Evolutionary conservation across 2,329 filamentous ascomycete species (phyloP).

Genomic region (Pseudogymnoascus sp.): DNA sequence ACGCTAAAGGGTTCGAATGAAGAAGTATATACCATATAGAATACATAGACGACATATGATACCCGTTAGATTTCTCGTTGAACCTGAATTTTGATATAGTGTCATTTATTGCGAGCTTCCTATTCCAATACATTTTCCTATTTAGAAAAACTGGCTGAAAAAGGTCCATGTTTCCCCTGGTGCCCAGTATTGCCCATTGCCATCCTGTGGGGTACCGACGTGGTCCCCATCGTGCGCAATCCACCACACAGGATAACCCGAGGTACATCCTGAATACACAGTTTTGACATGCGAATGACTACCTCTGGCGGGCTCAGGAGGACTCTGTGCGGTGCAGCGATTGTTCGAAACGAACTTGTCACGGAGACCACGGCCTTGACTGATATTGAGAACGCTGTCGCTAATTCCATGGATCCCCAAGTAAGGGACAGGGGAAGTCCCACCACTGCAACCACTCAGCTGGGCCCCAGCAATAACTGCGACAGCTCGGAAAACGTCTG

Average conservation of each 20-base stretch:
- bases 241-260: constrained; percentile 30
- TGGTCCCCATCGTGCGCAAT: constrained; percentile 29
- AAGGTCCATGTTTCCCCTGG: constrained; percentile 29
- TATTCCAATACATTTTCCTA: neutral
- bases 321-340: constrained; percentile 24
- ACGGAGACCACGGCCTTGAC: constrained; percentile 28
- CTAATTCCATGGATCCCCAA: constrained; percentile 31
- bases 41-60: constrained; percentile 5
- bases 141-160: constrained; percentile 18
- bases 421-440: constrained; percentile 29
- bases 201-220: constrained; percentile 22
- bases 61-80: neutral
- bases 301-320: constrained; percentile 17
- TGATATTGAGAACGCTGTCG: constrained; percentile 31
- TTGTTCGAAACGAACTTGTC: constrained; percentile 34
- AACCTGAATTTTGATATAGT: neutral
- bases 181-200: constrained; percentile 17
- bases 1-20: neutral
- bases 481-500: constrained; percentile 30
- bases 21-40: constrained; percentile 5
- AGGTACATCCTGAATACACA: constrained; percentile 25
- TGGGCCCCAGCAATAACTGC: constrained; percentile 25
- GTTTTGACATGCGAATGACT: constrained; percentile 15
- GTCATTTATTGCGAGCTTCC: too few relatives aligned
- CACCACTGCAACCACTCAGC: constrained; percentile 26